A percentile compares a stretch with the other conserved stretches of the same genome.
phyloP scores from a whole-genome alignment of 192 early-diverging fungal genomes.

The Podochytrium sp. region DNA sequence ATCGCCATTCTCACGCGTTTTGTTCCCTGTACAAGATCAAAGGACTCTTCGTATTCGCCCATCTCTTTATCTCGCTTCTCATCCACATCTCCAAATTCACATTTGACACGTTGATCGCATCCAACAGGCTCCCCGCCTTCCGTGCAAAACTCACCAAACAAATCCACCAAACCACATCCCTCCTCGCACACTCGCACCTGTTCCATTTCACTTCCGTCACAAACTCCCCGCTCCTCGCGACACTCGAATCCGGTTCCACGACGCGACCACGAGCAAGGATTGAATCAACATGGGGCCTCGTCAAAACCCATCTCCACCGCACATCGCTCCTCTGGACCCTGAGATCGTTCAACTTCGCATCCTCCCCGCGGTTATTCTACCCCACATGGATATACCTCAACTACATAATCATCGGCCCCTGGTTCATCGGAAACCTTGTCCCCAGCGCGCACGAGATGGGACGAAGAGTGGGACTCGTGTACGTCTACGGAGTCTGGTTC shows the following conservation, averaged over 20 bases:
- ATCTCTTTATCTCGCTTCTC: conserved; percentile 34
- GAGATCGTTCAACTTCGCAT: conserved; percentile 50
- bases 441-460: conserved; percentile 34
- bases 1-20: background rate
- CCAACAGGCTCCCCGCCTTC: background rate
- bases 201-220: no score
- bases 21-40: conserved; percentile 28
- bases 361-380: conserved; percentile 57
- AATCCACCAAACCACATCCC: no score
- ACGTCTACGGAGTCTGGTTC: conserved; percentile 38
- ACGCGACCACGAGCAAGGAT: background rate
- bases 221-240: background rate
- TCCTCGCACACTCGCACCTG: no score
- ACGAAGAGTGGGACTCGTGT: conserved; percentile 32
- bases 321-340: conserved; percentile 12
- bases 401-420: conserved; percentile 59
- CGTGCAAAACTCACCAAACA: background rate
- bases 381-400: conserved; percentile 48
- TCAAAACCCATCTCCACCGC: background rate
- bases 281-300: background rate
- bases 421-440: conserved; percentile 74
- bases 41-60: conserved; percentile 42
- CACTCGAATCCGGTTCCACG: background rate
- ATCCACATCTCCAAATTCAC: conserved; percentile 38
- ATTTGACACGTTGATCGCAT: background rate